These are phyloP conservation scores for Starmerella bombicola DNA, from an alignment of 805 yeast species.

Conservation along the genomic window DNA sequence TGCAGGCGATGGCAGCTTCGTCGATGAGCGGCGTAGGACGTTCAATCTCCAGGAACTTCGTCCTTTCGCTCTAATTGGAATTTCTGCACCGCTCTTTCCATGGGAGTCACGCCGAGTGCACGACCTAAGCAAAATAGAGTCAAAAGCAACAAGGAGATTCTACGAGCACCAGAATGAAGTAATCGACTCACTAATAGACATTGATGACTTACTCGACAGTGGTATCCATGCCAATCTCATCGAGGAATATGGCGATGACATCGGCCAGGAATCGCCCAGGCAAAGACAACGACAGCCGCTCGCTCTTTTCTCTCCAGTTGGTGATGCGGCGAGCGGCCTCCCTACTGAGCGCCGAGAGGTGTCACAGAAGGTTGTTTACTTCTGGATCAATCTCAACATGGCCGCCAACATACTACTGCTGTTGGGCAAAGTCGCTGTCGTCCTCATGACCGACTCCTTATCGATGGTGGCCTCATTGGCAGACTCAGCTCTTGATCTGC, in stretches of 20 bases:
- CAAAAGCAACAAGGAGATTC: constrained; percentile 27
- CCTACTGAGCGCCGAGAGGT: background rate
- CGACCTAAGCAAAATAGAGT: constrained; percentile 21
- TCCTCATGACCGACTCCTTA: constrained; percentile 53
- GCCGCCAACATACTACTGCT: constrained; percentile 43
- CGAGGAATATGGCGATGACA: constrained; percentile 41
- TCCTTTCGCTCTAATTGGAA: constrained; percentile 39
- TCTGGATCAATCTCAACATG: constrained; percentile 56
- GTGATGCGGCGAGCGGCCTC: background rate
- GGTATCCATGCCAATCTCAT: constrained; percentile 58
- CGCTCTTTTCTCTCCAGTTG: background rate
- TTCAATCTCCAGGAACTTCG: constrained; percentile 35
- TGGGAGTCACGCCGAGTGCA: constrained; percentile 30
- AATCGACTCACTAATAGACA: constrained; percentile 43
- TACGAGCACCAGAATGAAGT: constrained; percentile 50
- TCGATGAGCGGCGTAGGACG: constrained; percentile 16
- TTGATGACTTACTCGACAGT: constrained; percentile 56
- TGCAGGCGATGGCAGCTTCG: background rate
- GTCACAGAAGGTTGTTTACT: constrained; percentile 31
- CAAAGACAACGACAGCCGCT: constrained; percentile 19
- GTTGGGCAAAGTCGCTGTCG: constrained; percentile 48
- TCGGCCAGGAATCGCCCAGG: constrained; percentile 20
- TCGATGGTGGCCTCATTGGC: constrained; percentile 68
- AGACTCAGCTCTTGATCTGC: constrained; percentile 60
- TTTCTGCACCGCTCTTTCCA: constrained; percentile 29